Base-by-base conservation (phyloP, 805 yeast genomes). In the Spathaspora hagerdaliae region DNA sequence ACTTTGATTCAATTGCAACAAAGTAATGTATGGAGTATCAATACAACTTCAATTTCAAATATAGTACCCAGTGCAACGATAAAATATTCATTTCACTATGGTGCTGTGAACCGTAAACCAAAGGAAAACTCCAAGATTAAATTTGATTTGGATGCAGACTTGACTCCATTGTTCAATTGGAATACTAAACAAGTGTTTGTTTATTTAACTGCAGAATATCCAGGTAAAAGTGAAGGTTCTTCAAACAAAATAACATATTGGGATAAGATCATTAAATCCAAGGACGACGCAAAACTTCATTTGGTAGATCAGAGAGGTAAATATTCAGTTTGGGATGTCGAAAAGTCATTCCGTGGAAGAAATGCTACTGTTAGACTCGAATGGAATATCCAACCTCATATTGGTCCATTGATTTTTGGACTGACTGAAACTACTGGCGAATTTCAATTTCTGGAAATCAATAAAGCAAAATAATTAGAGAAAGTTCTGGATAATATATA, bases 151-250 rank as follows among this genome's bases (percentile, higher is more conserved):
- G 80, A 79, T 6, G 72, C 74, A 1, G 97, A 92, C 64, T 72
- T 92, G 50, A 61, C 87, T 1, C 83, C 88, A 1, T 73, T 94
- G 43, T 91, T 91, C 77, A 90, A 86, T 64, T 92, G 97, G 97
- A 94, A 92, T 67, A 94, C 99, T 10, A 92, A 92, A 61, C 98
- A 92, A 65, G 82, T 92, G n/a, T 92, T 94, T 58, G 87, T 85
- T 5, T 94, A 92, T 58, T 72, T 94, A 51, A 87, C 95, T 2
- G 96, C 95, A 1, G 92, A 88, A 58, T 91, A 91, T 56, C 70
- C 73, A 13, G 81, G 81, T 71, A 60, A 66, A 47, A 55, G 66
- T 49, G 53, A 53, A 1, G 70, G 61, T 8, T 65, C 77, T n/a
- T 60, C 63, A 2, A 85, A 83, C 63, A 81, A 82, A 51, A 87